Evolutionary conservation across 2,329 filamentous ascomycete genomes (phyloP).

Genomic region (Venturia oleaginea): DNA sequence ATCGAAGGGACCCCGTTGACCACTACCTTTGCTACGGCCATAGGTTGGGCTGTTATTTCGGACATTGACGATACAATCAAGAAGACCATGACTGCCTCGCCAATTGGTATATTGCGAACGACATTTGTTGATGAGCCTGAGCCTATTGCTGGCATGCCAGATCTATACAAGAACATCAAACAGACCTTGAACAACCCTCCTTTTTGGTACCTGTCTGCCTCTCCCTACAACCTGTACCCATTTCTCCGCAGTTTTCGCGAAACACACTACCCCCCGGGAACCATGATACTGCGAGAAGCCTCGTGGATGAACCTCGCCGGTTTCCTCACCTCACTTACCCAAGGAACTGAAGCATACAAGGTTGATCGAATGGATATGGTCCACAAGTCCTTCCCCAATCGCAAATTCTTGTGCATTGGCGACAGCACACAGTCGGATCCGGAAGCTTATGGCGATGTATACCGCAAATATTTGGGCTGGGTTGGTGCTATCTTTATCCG

Average conservation of each 20-base stretch:
- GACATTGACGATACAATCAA: constrained; percentile 97
- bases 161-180: constrained; percentile 64
- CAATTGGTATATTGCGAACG: constrained; percentile 68
- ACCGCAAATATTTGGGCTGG: constrained; percentile 61
- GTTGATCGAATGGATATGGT: constrained; percentile 70
- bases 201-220: constrained; percentile 91
- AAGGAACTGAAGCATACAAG: constrained; percentile 81
- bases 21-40: constrained; percentile 64
- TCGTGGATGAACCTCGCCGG: constrained; percentile 79
- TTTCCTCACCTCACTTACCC: constrained; percentile 67
- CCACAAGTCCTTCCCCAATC: constrained; percentile 65
- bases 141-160: constrained; percentile 72
- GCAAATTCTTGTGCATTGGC: constrained; percentile 75
- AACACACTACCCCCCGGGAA: constrained; percentile 63
- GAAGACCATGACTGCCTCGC: constrained; percentile 70
- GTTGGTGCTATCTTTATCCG: constrained; percentile 77
- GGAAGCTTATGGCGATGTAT: constrained; percentile 78
- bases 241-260: constrained; percentile 71
- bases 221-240: constrained; percentile 87
- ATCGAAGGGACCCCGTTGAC: constrained; percentile 45
- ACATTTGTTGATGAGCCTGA: constrained; percentile 72
- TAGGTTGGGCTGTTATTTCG: constrained; percentile 78
- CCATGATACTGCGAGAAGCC: constrained; percentile 74
- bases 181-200: constrained; percentile 50
- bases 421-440: constrained; percentile 90